Evolutionary conservation across 1,284 basidiomycete species (phyloP).

Genomic region (Malassezia japonica): DNA sequence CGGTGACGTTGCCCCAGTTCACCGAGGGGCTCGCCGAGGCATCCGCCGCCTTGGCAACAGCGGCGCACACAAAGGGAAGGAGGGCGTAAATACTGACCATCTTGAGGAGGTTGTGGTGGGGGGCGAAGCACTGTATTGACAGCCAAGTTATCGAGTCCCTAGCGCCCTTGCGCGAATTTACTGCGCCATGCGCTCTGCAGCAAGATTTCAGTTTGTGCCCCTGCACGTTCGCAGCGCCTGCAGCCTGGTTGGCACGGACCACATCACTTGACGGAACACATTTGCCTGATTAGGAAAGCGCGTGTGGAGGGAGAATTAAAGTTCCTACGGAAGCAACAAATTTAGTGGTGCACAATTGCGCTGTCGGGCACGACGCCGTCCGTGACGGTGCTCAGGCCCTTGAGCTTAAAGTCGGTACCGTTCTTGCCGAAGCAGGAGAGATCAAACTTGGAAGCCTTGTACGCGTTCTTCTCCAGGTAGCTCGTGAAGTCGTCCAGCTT

Average conservation of each 20-base stretch:
- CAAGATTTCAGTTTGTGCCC: too few relatives aligned
- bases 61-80: not conserved
- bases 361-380: too few relatives aligned
- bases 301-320: too few relatives aligned
- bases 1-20: conserved; percentile 12
- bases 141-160: not conserved
- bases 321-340: too few relatives aligned
- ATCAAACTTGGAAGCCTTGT: conserved; percentile 33
- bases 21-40: not conserved
- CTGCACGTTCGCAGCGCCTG: too few relatives aligned
- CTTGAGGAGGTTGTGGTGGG: not conserved
- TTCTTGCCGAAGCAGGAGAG: conserved; percentile 33
- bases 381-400: conserved; percentile 24
- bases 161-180: too few relatives aligned
- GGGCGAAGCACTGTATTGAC: not conserved
- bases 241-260: too few relatives aligned
- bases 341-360: too few relatives aligned
- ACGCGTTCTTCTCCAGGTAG: conserved; percentile 23
- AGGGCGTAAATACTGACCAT: not conserved
- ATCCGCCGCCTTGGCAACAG: not conserved
- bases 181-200: too few relatives aligned
- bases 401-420: conserved; percentile 32
- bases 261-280: too few relatives aligned
- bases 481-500: conserved; percentile 64
- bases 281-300: too few relatives aligned